Evolutionary conservation across 768 basidiomycete species (phyloP), one percentile per base, ranked within the genome.

Genomic region (Mycena filopes): DNA sequence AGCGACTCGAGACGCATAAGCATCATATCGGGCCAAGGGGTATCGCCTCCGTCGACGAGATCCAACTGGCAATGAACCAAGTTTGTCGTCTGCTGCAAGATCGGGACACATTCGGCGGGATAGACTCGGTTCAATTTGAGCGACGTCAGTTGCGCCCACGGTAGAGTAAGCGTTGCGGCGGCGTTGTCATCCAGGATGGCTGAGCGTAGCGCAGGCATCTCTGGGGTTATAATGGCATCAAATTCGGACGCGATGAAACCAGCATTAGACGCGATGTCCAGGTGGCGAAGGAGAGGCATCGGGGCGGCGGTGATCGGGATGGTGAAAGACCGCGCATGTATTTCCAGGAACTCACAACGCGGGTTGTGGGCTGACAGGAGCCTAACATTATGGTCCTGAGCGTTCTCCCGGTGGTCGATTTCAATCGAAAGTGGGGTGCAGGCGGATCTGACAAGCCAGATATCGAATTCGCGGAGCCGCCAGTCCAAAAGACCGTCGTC

Each of bases 211-310:
- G 7, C 11, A 13, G 51, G 51, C 16, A 25, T 36, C 10, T 18
- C 36, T 6, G 6, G 21, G 36, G 38, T 38, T 8, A 0, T 12
- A 21, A 25, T 11, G 23, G n/a, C n/a, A 53, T 25, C n/a, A n/a
- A n/a, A n/a, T 38, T 33, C 5, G 25, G n/a, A 12, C 23, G 33
- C 33, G 33, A 12, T 26, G n/a, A n/a, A n/a, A n/a, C n/a, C n/a
- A n/a, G n/a, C n/a, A n/a, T 23, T 38, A 9, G 13, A 53, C 5
- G 18, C 8, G 4, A 38, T 13, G 13, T 40, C 25, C 6, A 54
- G 36, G 36, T 54, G 51, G 12, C 38, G 36, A 15, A 54, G 51
- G 10, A 40, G 38, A 54, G 38, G 51, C 36, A 54, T 54, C 51
- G 33, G 31, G 20, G 20, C 33, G 18, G 25, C 13, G 38, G 25